phyloP scores from a whole-genome alignment of 2,329 filamentous ascomycete genomes.

The Fusarium robinianum region DNA sequence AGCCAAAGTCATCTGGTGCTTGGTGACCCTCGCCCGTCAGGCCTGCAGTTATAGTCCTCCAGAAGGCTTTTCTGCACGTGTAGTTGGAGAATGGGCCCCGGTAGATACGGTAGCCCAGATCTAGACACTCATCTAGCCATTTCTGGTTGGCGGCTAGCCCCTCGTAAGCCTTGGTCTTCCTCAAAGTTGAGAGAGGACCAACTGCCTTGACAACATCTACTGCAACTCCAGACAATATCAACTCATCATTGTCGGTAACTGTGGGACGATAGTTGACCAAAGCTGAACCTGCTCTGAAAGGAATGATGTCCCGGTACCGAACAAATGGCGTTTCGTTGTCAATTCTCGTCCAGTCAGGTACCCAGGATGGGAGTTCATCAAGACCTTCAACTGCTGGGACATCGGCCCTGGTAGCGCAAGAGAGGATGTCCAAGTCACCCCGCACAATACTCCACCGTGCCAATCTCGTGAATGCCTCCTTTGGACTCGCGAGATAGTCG shows the following conservation, averaged over 20 bases:
- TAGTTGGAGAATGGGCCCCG: too few species aligned
- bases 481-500: neutral
- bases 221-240: neutral
- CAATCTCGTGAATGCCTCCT: neutral
- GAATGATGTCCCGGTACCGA: neutral
- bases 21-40: neutral
- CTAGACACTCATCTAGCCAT: too few species aligned
- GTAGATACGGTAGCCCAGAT: too few species aligned
- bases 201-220: neutral
- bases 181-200: neutral
- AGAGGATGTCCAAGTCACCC: neutral
- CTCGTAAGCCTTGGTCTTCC: too few species aligned
- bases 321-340: neutral
- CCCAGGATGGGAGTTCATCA: neutral
- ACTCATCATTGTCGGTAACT: neutral
- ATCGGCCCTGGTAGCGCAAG: neutral
- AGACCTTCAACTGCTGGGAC: neutral
- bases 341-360: neutral
- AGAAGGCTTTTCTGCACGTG: too few species aligned
- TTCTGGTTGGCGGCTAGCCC: too few species aligned
- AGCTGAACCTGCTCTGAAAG: neutral
- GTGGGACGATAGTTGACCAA: neutral
- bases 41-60: neutral
- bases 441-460: neutral
- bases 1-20: neutral